phyloP scores from a whole-genome alignment of 1,284 basidiomycete genomes.

The Papiliotrema fonsecae region DNA sequence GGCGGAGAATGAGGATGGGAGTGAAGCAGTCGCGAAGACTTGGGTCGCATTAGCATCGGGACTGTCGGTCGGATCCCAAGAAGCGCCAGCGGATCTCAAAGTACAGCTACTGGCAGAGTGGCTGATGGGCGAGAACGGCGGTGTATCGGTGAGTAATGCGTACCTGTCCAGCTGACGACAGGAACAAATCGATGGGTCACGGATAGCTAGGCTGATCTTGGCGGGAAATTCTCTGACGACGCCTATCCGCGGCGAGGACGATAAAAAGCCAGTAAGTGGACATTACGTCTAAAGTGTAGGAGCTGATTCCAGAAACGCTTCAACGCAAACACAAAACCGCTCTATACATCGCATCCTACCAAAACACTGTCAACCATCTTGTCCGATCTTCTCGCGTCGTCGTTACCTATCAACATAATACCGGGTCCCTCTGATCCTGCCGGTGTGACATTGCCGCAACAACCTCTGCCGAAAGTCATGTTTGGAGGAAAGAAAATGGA shows the following conservation, averaged over 20 bases:
- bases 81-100: slow-evolving; percentile 62
- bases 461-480: slow-evolving; percentile 86
- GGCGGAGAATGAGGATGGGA: slow-evolving; percentile 30
- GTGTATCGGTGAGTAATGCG: slow-evolving; percentile 51
- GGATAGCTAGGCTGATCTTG: slow-evolving; percentile 75
- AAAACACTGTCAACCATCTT: slow-evolving; percentile 66
- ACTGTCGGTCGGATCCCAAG: slow-evolving; percentile 58
- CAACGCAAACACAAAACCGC: slow-evolving; percentile 37
- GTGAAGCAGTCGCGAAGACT: slow-evolving; percentile 44
- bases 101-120: slow-evolving; percentile 81
- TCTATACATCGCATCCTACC: slow-evolving; percentile 70
- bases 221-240: slow-evolving; percentile 77
- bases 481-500: slow-evolving; percentile 65
- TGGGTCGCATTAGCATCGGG: slow-evolving; percentile 86
- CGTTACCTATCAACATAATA: slow-evolving; percentile 73
- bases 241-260: slow-evolving; percentile 52
- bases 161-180: slow-evolving; percentile 14
- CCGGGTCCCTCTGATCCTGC: slow-evolving; percentile 85
- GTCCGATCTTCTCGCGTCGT: slow-evolving; percentile 61
- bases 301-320: slow-evolving; percentile 46
- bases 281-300: neutral
- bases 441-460: slow-evolving; percentile 85
- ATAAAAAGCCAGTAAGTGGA: slow-evolving; percentile 55
- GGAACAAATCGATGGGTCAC: slow-evolving; percentile 62
- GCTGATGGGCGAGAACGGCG: slow-evolving; percentile 77